Evolutionary conservation across 2,329 filamentous ascomycete genomes (phyloP), one percentile per base, ranked within the genome.

Genomic region (Karstenula rhodostoma): DNA sequence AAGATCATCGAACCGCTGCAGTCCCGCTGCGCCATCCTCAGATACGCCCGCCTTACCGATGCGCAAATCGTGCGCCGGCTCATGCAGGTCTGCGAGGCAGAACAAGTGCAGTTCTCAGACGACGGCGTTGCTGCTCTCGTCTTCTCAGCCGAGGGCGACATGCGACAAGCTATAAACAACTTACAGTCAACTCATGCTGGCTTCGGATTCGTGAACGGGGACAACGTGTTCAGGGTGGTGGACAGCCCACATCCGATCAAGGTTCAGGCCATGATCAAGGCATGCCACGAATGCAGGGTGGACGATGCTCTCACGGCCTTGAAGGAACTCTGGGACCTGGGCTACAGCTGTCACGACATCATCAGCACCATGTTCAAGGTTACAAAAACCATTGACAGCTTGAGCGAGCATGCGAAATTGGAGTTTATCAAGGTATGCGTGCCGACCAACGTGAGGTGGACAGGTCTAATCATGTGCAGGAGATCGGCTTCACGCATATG

Each of bases 1-100:
- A 99, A 98, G 81, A 98, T 99, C 76, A 99, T 99, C 78, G 95
- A 99, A 79, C 95, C 95, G n/a, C 84, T 99, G 54, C 95, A 99
- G 79, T 97, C 94, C 19, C 89, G 95, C 71, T 99, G 95, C 77
- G 95, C 95, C 22, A 98, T 99, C 75, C 86, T 99, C 57, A 90
- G 95, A 61, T 99, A 97, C 79, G 90, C 94, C 33, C 90, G 94
- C 58, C 85, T 99, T 67, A 97, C 94, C 2, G 95, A 99, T 75
- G 90, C 87, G 13, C 94, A 99, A 77, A 89, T 99, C 27, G 93
- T 97, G 54, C 94, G 94, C 82, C 87, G 95, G 43, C 79, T 99
- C 63, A 83, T 95, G 79, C 94, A 98, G 75, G 95, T 99, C 69
- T 95, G 93, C 75, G 90, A 95, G 75, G 93, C 93, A 0, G 95